Percentiles rank a stretch among this genome's conserved stretches.
These are phyloP conservation scores for Trifolium repens DNA, from an alignment of 306 rosid species.

Conservation along the genomic window DNA sequence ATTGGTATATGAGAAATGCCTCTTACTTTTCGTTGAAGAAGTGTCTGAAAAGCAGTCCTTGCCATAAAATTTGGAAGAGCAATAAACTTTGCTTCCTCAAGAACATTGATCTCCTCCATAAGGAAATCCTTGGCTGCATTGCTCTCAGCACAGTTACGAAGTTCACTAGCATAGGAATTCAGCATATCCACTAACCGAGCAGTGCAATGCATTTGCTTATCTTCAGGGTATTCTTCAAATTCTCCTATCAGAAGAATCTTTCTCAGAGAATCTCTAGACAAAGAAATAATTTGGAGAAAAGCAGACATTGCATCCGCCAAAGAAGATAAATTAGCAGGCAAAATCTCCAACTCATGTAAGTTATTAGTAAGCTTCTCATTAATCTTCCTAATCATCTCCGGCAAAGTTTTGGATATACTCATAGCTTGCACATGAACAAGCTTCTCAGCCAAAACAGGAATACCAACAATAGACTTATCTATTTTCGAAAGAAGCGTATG, in stretches of 20 bases:
- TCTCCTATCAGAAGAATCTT: constrained; percentile 48
- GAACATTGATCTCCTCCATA: constrained; percentile 35
- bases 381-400: constrained; percentile 50
- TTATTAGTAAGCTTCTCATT: constrained; percentile 44
- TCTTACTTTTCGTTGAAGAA: constrained; percentile 42
- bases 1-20: constrained; percentile 38
- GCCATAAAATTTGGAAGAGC: constrained; percentile 63
- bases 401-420: constrained; percentile 52
- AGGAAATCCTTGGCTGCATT: constrained; percentile 26
- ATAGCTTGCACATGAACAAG: constrained; percentile 52
- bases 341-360: constrained; percentile 31
- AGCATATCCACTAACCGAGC: constrained; percentile 47
- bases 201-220: constrained; percentile 44
- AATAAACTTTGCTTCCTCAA: constrained; percentile 53
- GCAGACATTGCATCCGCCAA: constrained; percentile 49
- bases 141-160: constrained; percentile 10
- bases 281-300: constrained; percentile 47
- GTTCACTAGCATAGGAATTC: neutral
- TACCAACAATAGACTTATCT: constrained; percentile 59
- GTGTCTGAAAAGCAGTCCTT: constrained; percentile 33
- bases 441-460: constrained; percentile 60
- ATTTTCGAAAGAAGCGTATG: constrained; percentile 49
- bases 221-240: constrained; percentile 46
- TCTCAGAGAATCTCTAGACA: constrained; percentile 49
- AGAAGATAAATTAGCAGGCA: constrained; percentile 44